Evolutionary conservation across 441 rosid species (phyloP).

Genomic region (Sinapis alba): DNA sequence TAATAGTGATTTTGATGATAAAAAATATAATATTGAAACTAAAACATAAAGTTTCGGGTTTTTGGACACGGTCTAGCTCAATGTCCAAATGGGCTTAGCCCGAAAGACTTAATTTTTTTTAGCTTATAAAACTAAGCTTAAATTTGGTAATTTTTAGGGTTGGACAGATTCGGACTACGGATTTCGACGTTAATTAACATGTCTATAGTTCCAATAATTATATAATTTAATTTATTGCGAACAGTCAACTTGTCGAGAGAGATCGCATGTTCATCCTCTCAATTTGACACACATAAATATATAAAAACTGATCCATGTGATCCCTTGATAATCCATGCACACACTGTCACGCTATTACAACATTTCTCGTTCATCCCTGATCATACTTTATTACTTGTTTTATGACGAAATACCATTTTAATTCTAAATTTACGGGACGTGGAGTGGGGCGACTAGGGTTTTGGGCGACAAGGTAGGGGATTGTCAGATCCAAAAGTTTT

Average conservation of each 20-base stretch:
- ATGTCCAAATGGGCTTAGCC: no score
- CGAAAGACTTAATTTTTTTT: no score
- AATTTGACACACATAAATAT: background rate
- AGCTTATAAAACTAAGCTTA: no score
- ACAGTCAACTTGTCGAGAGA: slow-evolving; percentile 25
- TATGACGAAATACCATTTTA: background rate
- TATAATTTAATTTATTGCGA: background rate
- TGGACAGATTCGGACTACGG: no score
- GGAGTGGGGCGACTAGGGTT: background rate
- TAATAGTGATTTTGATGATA: no score
- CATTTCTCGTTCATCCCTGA: background rate
- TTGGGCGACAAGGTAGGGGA: background rate
- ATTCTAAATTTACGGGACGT: no score
- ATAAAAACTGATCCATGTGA: slow-evolving; percentile 7
- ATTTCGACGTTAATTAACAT: no score
- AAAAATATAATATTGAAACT: no score
- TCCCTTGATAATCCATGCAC: slow-evolving; percentile 1
- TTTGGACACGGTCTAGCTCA: no score
- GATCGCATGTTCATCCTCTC: slow-evolving; percentile 17
- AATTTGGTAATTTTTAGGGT: no score
- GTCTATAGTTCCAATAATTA: background rate
- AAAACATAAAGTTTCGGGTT: no score
- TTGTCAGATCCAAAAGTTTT: background rate
- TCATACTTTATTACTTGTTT: slow-evolving; percentile 5
- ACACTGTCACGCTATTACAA: no score